Evolutionary conservation across 2,329 filamentous ascomycete species (phyloP).

Genomic region (Talaromyces sp.): DNA sequence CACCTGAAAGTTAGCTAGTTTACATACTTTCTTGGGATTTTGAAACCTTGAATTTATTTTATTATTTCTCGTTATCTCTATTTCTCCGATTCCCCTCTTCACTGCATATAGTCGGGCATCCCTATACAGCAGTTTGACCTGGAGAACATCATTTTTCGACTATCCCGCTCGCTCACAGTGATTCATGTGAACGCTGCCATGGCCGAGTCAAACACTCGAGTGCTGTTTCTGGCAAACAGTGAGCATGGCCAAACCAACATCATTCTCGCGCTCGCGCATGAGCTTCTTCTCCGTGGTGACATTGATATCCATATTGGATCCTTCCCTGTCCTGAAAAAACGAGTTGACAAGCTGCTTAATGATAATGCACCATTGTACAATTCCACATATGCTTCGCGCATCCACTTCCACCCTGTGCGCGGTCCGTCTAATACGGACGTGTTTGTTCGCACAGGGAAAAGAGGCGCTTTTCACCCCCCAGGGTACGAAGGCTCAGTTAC

Average conservation of each 20-base stretch:
- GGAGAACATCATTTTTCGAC: background rate
- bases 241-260: conserved; percentile 46
- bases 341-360: conserved; percentile 19
- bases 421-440: conserved; percentile 28
- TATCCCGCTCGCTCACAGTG: background rate
- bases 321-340: conserved; percentile 30
- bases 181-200: background rate
- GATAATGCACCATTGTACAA: background rate
- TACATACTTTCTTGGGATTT: background rate
- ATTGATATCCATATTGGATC: conserved; percentile 43
- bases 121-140: background rate
- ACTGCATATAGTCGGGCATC: background rate
- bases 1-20: background rate
- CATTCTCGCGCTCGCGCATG: conserved; percentile 38
- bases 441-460: conserved; percentile 23
- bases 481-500: conserved; percentile 31
- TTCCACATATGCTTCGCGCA: conserved; percentile 13
- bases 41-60: background rate
- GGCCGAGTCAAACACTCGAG: background rate
- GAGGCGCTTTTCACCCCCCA: conserved; percentile 23
- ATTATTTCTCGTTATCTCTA: background rate
- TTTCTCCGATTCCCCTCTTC: background rate
- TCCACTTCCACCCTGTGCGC: conserved; percentile 29
- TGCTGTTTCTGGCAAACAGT: conserved; percentile 37
- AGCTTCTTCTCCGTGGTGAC: conserved; percentile 30